These are phyloP conservation scores for Rhynchospora breviuscula DNA, from an alignment of 176 grass and related monocot species.

Conservation along the genomic window DNA sequence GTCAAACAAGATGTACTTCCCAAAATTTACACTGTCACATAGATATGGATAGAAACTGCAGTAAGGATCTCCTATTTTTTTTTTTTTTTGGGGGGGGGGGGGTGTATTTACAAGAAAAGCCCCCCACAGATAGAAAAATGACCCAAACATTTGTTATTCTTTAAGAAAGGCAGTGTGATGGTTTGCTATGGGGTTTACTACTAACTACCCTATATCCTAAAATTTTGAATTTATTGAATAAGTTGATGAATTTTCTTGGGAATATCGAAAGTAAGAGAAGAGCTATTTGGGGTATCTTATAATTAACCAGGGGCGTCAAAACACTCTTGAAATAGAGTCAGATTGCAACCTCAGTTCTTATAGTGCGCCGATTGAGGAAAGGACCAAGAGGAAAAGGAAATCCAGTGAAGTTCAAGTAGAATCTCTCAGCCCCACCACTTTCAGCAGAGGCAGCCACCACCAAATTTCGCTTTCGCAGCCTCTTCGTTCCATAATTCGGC, in stretches of 20 bases:
- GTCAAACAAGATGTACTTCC: background rate
- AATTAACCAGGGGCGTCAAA: background rate
- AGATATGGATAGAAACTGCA: background rate
- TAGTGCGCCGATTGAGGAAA: constrained; percentile 85
- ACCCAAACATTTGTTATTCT: background rate
- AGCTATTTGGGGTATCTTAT: background rate
- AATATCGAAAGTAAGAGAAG: background rate
- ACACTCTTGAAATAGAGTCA: background rate
- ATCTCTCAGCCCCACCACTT: constrained; percentile 29
- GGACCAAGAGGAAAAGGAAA: constrained; percentile 96
- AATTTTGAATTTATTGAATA: background rate
- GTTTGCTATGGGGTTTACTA: background rate
- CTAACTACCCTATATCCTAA: background rate
- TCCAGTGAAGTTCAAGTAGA: constrained; percentile 95
- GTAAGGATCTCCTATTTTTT: background rate
- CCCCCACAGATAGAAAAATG: background rate
- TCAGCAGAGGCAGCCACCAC: constrained; percentile 36
- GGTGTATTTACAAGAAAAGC: background rate
- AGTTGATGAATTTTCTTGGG: background rate
- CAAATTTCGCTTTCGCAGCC: background rate
- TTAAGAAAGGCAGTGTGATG: background rate
- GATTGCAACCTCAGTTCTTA: constrained; percentile 58
- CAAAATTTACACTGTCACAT: background rate
- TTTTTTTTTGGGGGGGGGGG: background rate
- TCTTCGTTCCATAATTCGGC: constrained; percentile 1